Conservation (phyloP, 75 land plant genomes). For the Pinus tabuliformis region DNA sequence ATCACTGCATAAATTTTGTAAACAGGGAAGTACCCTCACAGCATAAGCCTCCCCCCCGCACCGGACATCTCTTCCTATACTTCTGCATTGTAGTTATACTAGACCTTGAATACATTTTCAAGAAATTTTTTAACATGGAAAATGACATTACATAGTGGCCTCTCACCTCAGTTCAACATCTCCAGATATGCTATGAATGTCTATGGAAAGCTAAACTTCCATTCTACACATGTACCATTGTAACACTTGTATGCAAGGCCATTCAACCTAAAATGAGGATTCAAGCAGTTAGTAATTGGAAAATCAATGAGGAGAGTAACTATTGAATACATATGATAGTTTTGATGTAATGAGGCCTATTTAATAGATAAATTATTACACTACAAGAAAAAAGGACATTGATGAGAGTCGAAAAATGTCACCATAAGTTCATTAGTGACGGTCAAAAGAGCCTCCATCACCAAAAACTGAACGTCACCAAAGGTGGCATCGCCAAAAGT, state of each 20-base stretch:
- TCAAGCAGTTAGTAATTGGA: not conserved
- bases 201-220: constrained; percentile 60
- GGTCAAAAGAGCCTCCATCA: too few species aligned
- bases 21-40: constrained; percentile 62
- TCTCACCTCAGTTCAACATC: constrained; percentile 39
- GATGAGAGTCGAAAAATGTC: too few species aligned
- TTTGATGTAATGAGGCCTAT: not conserved
- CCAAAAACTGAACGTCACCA: too few species aligned
- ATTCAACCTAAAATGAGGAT: constrained; percentile 14
- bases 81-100: too few species aligned
- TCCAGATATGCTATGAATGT: constrained; percentile 41
- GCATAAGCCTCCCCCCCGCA: constrained; percentile 76
- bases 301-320: not conserved
- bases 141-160: not conserved
- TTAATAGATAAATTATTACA: not conserved
- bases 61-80: constrained; percentile 72
- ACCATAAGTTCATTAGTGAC: too few species aligned
- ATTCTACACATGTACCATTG: constrained; percentile 55
- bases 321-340: not conserved
- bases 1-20: too few species aligned
- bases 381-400: too few species aligned
- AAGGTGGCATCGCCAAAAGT: too few species aligned
- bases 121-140: not conserved
- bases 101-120: not conserved
- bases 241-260: constrained; percentile 35